phyloP scores from a whole-genome alignment of 805 yeast genomes.

The Yamadazyma paraphyllophila region DNA sequence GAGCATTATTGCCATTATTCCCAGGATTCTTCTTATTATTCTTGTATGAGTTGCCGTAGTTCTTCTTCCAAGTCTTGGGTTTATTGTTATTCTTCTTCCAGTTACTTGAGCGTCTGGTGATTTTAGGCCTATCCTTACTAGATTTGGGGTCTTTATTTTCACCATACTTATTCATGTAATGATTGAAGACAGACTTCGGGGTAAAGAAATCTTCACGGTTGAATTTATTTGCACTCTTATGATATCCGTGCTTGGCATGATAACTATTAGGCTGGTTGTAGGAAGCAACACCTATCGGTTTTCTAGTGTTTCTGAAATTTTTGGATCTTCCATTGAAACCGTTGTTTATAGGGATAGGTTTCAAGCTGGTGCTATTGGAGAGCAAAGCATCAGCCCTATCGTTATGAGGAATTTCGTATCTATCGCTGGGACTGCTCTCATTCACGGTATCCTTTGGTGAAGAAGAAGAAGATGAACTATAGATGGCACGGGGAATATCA shows the following conservation, averaged over 20 bases:
- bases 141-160: conserved; percentile 39
- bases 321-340: conserved; percentile 13
- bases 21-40: not conserved
- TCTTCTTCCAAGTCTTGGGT: conserved; percentile 16
- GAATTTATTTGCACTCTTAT: conserved; percentile 28
- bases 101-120: conserved; percentile 14
- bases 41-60: conserved; percentile 14
- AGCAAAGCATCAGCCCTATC: conserved; percentile 43
- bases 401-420: conserved; percentile 4
- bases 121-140: conserved; percentile 20
- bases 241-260: conserved; percentile 11
- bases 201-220: conserved; percentile 75
- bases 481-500: not conserved
- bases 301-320: conserved; percentile 44
- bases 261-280: conserved; percentile 34
- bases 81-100: conserved; percentile 18
- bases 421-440: not conserved
- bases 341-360: conserved; percentile 38
- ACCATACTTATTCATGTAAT: conserved; percentile 66
- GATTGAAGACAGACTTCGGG: conserved; percentile 69
- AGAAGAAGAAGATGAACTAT: not conserved
- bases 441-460: not conserved
- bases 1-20: conserved; percentile 2
- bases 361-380: conserved; percentile 34
- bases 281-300: conserved; percentile 66